phyloP scores from a whole-genome alignment of 192 early-diverging fungal species.

The Thoreauomyces humboldtii region DNA sequence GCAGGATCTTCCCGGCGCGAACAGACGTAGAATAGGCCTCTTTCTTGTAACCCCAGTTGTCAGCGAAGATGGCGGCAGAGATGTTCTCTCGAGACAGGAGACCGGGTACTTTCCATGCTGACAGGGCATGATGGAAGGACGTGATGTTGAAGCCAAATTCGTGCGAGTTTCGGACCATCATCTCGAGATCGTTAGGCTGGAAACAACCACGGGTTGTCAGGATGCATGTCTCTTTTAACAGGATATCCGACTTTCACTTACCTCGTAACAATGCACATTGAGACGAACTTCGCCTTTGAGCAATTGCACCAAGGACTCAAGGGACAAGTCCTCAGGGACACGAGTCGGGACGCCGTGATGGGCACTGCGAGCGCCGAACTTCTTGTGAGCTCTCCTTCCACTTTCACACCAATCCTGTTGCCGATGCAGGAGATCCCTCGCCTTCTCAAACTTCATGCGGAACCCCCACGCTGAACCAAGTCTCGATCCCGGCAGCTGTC shows the following conservation, averaged over 20 bases:
- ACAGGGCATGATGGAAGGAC: conserved; percentile 77
- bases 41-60: conserved; percentile 64
- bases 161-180: conserved; percentile 65
- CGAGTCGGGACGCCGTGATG: conserved; percentile 36
- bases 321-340: conserved; percentile 60
- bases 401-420: conserved; percentile 67
- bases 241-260: too few relatives aligned
- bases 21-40: conserved; percentile 72
- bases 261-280: conserved; percentile 67
- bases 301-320: conserved; percentile 63
- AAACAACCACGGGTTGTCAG: too few relatives aligned
- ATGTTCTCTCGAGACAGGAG: conserved; percentile 61
- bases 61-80: conserved; percentile 66
- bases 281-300: conserved; percentile 66
- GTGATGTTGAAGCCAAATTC: conserved; percentile 74
- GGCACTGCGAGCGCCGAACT: conserved; percentile 31
- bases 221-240: too few relatives aligned
- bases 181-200: conserved; percentile 61
- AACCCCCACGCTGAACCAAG: conserved; percentile 68
- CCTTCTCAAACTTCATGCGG: conserved; percentile 58
- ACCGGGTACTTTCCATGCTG: conserved; percentile 68
- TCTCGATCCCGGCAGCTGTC: conserved; percentile 32
- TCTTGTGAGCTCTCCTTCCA: conserved; percentile 22
- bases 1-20: conserved; percentile 55
- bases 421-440: conserved; percentile 34